Percentiles rank a stretch among this genome's conserved stretches.
These are phyloP conservation scores for Globisporangium barbulae DNA, from an alignment of 352 stramenopile genomes.

Conservation along the genomic window DNA sequence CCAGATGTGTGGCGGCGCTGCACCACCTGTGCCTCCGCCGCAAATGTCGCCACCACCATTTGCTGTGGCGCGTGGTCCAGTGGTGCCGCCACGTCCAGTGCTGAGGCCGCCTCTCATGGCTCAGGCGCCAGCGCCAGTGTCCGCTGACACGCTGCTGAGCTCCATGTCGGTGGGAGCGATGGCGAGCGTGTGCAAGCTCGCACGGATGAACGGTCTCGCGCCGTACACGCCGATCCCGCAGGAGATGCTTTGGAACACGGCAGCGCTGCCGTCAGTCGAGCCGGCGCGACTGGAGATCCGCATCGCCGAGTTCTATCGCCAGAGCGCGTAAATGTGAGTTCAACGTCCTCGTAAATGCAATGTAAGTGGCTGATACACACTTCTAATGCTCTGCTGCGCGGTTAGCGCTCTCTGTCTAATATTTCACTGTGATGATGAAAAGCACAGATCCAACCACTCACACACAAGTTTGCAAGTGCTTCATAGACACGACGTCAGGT, in stretches of 20 bases:
- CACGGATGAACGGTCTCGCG: slow-evolving; percentile 28
- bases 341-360: neutral
- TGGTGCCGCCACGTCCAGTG: neutral
- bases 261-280: slow-evolving; percentile 35
- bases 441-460: neutral
- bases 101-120: neutral
- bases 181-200: slow-evolving; percentile 51
- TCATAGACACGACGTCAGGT: neutral
- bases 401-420: neutral
- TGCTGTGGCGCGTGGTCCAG: neutral
- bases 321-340: neutral
- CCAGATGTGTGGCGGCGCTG: slow-evolving; percentile 18
- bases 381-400: neutral
- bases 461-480: neutral
- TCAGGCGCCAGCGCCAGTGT: neutral
- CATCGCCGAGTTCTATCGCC: slow-evolving; percentile 52
- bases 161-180: slow-evolving; percentile 41
- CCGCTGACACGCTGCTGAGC: slow-evolving; percentile 16
- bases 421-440: neutral
- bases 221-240: slow-evolving; percentile 37
- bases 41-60: slow-evolving; percentile 8
- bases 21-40: neutral
- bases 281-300: slow-evolving; percentile 50
- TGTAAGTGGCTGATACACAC: neutral
- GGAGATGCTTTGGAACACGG: slow-evolving; percentile 32